Evolutionary conservation across 345 rosid species (phyloP).

Genomic region (Turritis glabra): DNA sequence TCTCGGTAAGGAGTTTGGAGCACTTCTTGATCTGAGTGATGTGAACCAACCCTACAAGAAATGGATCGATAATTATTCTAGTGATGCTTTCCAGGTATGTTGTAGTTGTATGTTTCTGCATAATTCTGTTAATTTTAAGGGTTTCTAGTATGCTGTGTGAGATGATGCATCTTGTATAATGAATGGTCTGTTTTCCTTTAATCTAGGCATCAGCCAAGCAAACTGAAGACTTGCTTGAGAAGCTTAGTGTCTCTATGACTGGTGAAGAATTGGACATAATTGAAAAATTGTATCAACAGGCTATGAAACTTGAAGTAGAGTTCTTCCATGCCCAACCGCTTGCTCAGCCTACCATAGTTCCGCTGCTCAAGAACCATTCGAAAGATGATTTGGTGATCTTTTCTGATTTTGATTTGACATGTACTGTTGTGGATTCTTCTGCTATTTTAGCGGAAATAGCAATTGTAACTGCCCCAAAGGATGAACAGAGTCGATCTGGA

Average conservation of each 20-base stretch:
- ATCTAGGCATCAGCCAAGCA: constrained; percentile 83
- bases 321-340: constrained; percentile 82
- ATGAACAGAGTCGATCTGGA: constrained; percentile 60
- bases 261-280: constrained; percentile 93
- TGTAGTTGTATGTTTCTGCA: constrained; percentile 18
- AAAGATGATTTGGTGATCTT: constrained; percentile 65
- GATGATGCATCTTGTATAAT: not conserved
- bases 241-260: constrained; percentile 87
- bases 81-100: constrained; percentile 74
- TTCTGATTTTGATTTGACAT: constrained; percentile 96
- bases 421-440: constrained; percentile 93
- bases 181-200: constrained; percentile 43
- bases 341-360: constrained; percentile 71
- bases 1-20: constrained; percentile 72
- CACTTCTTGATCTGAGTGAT: constrained; percentile 50
- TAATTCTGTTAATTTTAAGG: not conserved
- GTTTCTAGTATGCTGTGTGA: constrained; percentile 24
- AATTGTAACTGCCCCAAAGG: constrained; percentile 81
- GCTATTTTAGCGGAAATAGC: constrained; percentile 97
- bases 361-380: constrained; percentile 58
- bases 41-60: constrained; percentile 72
- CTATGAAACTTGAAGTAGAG: constrained; percentile 96
- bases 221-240: constrained; percentile 94
- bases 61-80: constrained; percentile 82
- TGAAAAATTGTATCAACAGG: constrained; percentile 93